phyloP scores from a whole-genome alignment of 192 early-diverging fungal genomes.

The Gigaspora rosea region DNA sequence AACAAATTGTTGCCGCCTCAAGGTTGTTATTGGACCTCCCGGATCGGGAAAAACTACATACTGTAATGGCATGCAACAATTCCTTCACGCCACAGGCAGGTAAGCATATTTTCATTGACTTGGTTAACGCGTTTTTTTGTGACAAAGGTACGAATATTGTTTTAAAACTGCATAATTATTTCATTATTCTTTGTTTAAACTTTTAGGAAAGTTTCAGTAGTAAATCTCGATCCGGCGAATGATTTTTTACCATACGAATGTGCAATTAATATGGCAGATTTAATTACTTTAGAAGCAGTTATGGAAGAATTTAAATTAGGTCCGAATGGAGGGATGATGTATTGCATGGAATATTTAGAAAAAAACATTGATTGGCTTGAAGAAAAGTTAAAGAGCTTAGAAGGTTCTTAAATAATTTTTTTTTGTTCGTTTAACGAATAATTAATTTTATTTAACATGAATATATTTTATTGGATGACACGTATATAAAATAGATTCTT shows the following conservation, averaged over 20 bases:
- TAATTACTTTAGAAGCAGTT: constrained; percentile 92
- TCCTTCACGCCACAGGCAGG: constrained; percentile 75
- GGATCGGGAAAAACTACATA: constrained; percentile 97
- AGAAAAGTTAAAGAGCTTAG: constrained; percentile 65
- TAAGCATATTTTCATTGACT: constrained; percentile 19
- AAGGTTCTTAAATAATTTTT: constrained; percentile 35
- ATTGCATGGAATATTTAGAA: constrained; percentile 91
- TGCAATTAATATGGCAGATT: constrained; percentile 79
- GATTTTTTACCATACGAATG: constrained; percentile 84
- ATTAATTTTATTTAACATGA: background rate
- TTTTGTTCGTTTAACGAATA: background rate
- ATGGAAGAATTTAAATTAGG: constrained; percentile 89
- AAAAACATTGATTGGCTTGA: constrained; percentile 93
- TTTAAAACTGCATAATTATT: background rate
- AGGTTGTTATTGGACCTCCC: constrained; percentile 93
- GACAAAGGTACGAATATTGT: no score
- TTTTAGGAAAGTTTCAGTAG: constrained; percentile 72
- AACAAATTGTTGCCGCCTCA: constrained; percentile 4
- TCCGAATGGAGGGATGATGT: constrained; percentile 96
- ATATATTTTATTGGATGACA: background rate
- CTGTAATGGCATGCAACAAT: constrained; percentile 88
- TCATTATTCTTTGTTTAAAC: background rate
- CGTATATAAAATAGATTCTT: constrained; percentile 61
- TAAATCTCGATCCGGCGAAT: constrained; percentile 99
- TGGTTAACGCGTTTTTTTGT: background rate